Evolutionary conservation across 2,329 filamentous ascomycete species (phyloP), one percentile per base, ranked within the genome.

Genomic region (Phaeophleospora eucalypticola): DNA sequence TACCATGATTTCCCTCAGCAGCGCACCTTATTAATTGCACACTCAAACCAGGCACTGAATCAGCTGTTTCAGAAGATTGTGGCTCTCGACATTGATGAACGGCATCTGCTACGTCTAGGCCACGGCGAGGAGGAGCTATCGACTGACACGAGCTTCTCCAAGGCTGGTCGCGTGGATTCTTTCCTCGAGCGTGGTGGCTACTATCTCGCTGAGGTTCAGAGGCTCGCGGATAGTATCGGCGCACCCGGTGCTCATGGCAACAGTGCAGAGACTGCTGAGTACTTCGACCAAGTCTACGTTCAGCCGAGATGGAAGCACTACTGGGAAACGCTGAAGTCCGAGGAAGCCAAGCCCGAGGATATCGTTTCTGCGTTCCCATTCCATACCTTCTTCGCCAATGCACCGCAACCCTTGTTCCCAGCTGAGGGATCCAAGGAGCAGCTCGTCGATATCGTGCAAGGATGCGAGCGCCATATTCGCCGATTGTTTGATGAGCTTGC

Each of bases 31-130:
- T 80, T 98, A 34, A 82, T 98, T 54, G 93, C 93, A 3, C 93
- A 98, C 67, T 97, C 91, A 69, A 98, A 98, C 64, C 94, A 98
- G 67, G 94, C 93, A 2, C 75, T 98, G 8, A 98, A 98, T 62
- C 93, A 98, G 65, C 77, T 98, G 1, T 98, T 98, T 71, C 87
- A 94, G 60, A 98, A 98, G 72, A 98, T 98, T 52, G 85, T 91
- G n/a, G 87, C 86, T 4, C 76, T 98, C 20, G 89, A 97, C 60
- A 97, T 98, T 57, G 94, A 98, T 62, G 87, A 94, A 68, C 83
- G 93, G 33, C 93, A 98, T 73, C 77, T 98, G 48, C 76, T 98
- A 43, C 85, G 93, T 49, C 77, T 98, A 29, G 93, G 93, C 29
- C 93, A 95, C 65, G 93, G 93, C 34, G 94, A 98, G 66, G 93